Percentiles rank a stretch among this genome's conserved stretches.
phyloP scores from a whole-genome alignment of 2,329 filamentous ascomycete genomes.

The Dactylellina sp. region DNA sequence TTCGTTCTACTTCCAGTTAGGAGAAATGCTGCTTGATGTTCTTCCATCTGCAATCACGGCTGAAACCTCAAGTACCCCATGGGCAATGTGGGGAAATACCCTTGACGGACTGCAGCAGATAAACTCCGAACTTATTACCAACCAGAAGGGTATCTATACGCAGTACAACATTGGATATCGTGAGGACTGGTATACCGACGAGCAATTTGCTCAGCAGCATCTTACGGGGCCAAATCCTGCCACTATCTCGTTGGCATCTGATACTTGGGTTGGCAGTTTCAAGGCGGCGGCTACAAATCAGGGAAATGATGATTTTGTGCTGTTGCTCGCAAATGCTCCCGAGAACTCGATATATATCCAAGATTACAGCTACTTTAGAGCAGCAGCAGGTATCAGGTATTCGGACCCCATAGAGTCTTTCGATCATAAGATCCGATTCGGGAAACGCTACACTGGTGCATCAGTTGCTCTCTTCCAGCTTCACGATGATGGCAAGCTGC shows the following conservation, averaged over 20 bases:
- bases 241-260: slow-evolving; percentile 56
- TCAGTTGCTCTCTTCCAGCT: slow-evolving; percentile 66
- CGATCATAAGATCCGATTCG: slow-evolving; percentile 57
- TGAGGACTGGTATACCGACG: slow-evolving; percentile 60
- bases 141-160: slow-evolving; percentile 61
- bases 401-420: neutral
- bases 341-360: slow-evolving; percentile 59
- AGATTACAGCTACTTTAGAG: slow-evolving; percentile 61
- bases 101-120: slow-evolving; percentile 28
- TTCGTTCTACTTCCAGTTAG: slow-evolving; percentile 60
- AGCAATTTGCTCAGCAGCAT: slow-evolving; percentile 65
- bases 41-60: slow-evolving; percentile 42
- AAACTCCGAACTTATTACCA: slow-evolving; percentile 48
- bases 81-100: slow-evolving; percentile 3
- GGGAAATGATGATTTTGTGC: slow-evolving; percentile 37
- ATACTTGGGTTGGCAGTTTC: slow-evolving; percentile 58
- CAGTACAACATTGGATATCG: slow-evolving; percentile 60
- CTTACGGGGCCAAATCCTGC: slow-evolving; percentile 63
- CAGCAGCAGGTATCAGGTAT: neutral
- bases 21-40: slow-evolving; percentile 58
- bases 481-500: slow-evolving; percentile 65
- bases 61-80: slow-evolving; percentile 27
- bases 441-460: slow-evolving; percentile 62
- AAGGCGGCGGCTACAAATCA: slow-evolving; percentile 48
- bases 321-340: slow-evolving; percentile 37